Evolutionary conservation across 495 filamentous ascomycete genomes (phyloP), one percentile per base, ranked within the genome.

Genomic region (Podospora pseudopauciseta): DNA sequence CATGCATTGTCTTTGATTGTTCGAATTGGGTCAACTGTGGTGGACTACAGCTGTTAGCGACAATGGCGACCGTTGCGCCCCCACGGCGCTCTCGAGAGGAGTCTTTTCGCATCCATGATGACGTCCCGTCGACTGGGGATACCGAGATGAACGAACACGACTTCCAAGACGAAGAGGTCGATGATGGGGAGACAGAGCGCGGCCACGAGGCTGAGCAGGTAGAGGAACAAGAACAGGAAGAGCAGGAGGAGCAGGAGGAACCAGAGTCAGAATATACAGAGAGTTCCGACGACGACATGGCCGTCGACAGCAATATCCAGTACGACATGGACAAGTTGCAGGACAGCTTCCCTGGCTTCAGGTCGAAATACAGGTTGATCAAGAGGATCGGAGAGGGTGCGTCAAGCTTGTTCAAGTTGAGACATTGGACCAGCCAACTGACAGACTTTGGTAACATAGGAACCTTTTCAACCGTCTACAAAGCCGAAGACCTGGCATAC

Each of bases 391-490:
- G 95, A 69, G 95, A 98, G 86, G 95, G 93, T 94, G 44, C 53
- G 68, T 20, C 39, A 2, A 49, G 11, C 39, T 3, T 11, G 34
- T 5, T 30, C 0, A 13, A 54, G 53, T 4, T 15, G 32, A 20
- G 26, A n/a, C 3, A 7, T 19, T 1, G 39, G 39, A 49, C 39
- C 39, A 49, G 39, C 9, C 39, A 16, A 49, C 39, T 49, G 39
- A 49, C 39, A 13, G 39, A 49, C n/a, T n/a, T 26, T 55, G 26
- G 9, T 62, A 6, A 9, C n/a, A 44, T 73, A 94, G 92, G 93
- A 49, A 99, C 95, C 19, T 99, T 99, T 74, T 97, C 94, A 0
- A 97, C 94, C 13, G 95, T 99, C 0, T 99, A 98, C 80, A 98
- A 98, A 77, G 95, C 95, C 44, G 95, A 99, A 79, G 96, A 99